Conservation (phyloP, 352 stramenopile species). For the Phytophthora fragariae region DNA sequence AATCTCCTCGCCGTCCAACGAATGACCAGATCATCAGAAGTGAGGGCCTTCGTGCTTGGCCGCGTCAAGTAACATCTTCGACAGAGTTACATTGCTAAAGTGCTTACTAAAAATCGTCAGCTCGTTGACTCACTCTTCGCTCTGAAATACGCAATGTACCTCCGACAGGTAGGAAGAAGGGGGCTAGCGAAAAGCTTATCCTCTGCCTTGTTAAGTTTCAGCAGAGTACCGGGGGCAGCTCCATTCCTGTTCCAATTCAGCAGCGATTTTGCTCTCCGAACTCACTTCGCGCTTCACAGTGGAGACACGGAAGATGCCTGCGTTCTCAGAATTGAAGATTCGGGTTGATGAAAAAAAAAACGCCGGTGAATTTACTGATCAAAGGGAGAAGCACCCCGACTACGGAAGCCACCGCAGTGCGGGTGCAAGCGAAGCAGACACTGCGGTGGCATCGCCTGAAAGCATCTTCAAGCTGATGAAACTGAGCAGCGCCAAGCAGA, state of each 20-base stretch:
- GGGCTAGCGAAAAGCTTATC: neutral
- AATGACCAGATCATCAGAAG: neutral
- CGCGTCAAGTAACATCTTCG: neutral
- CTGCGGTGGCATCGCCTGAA: neutral
- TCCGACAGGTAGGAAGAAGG: neutral
- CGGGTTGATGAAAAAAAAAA: neutral
- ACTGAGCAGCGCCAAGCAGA: neutral
- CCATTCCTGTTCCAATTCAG: neutral
- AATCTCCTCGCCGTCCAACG: neutral
- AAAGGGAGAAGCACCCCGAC: neutral
- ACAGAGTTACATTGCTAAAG: neutral
- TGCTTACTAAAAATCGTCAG: neutral
- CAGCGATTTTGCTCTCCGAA: neutral
- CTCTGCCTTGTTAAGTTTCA: neutral
- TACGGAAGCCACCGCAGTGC: neutral
- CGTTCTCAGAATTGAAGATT: neutral
- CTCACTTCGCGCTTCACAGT: too few species aligned
- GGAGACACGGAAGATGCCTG: too few species aligned
- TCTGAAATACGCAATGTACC: neutral
- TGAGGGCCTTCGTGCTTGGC: constrained; percentile 2
- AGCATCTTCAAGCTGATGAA: constrained; percentile 1
- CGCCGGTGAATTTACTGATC: neutral
- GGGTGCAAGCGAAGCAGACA: neutral
- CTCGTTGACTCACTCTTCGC: neutral
- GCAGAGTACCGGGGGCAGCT: neutral